These are phyloP conservation scores for Yamadazyma triangularis DNA, from an alignment of 1,139 yeast species.

Conservation along the genomic window DNA sequence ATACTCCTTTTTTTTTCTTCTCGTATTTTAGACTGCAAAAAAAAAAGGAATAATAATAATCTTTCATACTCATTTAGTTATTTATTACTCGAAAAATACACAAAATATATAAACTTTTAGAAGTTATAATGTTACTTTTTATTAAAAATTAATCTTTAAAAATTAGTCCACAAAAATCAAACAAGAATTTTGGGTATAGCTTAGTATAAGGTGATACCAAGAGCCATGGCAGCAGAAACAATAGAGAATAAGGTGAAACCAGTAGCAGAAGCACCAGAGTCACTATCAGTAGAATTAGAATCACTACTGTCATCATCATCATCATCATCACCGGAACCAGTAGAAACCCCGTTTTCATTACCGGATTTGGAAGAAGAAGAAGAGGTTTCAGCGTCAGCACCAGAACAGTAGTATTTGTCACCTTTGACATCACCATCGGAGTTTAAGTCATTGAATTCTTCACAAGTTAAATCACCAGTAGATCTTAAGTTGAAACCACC, in stretches of 20 bases:
- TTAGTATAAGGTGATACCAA: constrained; percentile 60
- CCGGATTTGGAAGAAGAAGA: constrained; percentile 42
- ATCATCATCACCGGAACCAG: constrained; percentile 19
- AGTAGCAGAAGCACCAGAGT: constrained; percentile 30
- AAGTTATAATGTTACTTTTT: no score
- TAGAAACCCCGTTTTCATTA: constrained; percentile 20
- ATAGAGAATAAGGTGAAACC: constrained; percentile 51
- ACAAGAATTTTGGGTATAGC: no score
- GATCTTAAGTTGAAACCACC: constrained; percentile 91
- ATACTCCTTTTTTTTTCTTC: no score
- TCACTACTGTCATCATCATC: constrained; percentile 8
- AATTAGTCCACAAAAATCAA: no score
- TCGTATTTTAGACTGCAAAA: no score
- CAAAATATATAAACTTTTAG: no score
- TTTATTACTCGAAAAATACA: no score
- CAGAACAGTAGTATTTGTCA: constrained; percentile 81
- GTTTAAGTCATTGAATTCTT: constrained; percentile 63
- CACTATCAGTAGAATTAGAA: constrained; percentile 20
- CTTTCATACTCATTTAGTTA: no score
- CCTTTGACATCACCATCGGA: constrained; percentile 80
- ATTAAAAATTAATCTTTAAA: no score
- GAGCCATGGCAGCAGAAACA: constrained; percentile 50
- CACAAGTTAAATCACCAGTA: constrained; percentile 74
- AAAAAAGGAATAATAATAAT: no score
- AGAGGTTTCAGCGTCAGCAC: constrained; percentile 47